These are phyloP conservation scores for Xylaria sp. DNA, from an alignment of 2,329 filamentous ascomycete genomes.

Conservation along the genomic window DNA sequence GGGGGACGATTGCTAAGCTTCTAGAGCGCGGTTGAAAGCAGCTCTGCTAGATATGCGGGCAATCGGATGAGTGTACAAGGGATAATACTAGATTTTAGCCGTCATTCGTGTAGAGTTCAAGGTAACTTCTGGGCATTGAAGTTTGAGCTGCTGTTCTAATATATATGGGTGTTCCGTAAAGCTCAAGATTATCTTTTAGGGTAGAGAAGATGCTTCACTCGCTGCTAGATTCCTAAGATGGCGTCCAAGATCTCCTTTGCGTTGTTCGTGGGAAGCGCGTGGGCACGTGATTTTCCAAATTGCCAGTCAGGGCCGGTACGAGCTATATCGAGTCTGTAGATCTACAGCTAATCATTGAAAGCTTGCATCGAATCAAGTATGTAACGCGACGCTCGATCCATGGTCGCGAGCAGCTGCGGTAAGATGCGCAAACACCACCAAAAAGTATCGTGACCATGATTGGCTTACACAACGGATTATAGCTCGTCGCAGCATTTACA, in stretches of 20 bases:
- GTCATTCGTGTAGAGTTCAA: slow-evolving; percentile 7
- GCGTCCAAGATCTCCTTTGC: slow-evolving; percentile 13
- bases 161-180: slow-evolving; percentile 5
- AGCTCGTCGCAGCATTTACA: slow-evolving; percentile 62
- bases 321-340: not conserved
- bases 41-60: slow-evolving; percentile 6
- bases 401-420: slow-evolving; percentile 46
- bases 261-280: slow-evolving; percentile 34
- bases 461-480: slow-evolving; percentile 47
- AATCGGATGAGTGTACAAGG: not conserved
- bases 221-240: slow-evolving; percentile 10
- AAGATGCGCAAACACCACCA: slow-evolving; percentile 27
- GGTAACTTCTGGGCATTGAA: not conserved
- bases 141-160: not conserved
- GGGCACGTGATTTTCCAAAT: slow-evolving; percentile 45
- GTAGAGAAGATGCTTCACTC: not conserved
- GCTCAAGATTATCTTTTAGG: not conserved
- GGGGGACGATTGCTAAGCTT: slow-evolving; percentile 5
- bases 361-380: slow-evolving; percentile 47
- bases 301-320: slow-evolving; percentile 44
- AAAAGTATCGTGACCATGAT: not conserved
- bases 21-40: slow-evolving; percentile 2
- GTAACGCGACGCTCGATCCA: slow-evolving; percentile 44
- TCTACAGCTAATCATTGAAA: slow-evolving; percentile 22
- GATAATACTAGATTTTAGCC: slow-evolving; percentile 26